Base-by-base conservation (phyloP, 192 early-diverging fungal genomes). In the Chytriomyces sp. region DNA sequence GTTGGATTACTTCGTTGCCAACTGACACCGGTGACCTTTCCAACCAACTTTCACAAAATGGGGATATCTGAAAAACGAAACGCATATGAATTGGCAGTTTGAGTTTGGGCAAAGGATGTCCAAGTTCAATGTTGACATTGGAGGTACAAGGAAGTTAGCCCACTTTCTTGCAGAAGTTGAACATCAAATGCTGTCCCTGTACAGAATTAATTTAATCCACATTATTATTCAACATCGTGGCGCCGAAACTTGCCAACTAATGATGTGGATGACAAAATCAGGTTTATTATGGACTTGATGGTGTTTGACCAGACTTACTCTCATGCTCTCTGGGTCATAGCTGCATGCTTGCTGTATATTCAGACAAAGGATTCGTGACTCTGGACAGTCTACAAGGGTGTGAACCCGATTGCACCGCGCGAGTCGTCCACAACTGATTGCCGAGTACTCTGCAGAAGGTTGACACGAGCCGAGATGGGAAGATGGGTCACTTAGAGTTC, bases 1-100 rank as follows among this genome's bases (percentile, higher is more conserved):
- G 58, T 72, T 14, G 80, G 74, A 3, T 39, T 82, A 33, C 59
- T 82, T 44, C 77, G 80, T 26, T 82, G 71, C 72, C 59, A 75
- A 53, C 80, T 77, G 34, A 74, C 78, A 3, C 61, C 76, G 56
- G 78, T 79, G 49, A 26, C 30, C 40, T 32, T 53, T 26, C n/a
- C 12, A 12, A 64, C 4, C n/a, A n/a, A n/a, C n/a, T n/a, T n/a
- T n/a, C n/a, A n/a, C n/a, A n/a, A n/a, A n/a, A n/a, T n/a, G n/a
- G n/a, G n/a, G n/a, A n/a, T n/a, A n/a, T n/a, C n/a, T n/a, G n/a
- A n/a, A n/a, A n/a, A n/a, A n/a, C n/a, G n/a, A n/a, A n/a, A n/a
- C n/a, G n/a, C n/a, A n/a, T n/a, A n/a, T n/a, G n/a, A n/a, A n/a
- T n/a, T n/a, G n/a, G 30, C 2, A 76, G 68, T 76, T 64, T 56